Percentiles rank a stretch among this genome's conserved stretches.
phyloP scores from a whole-genome alignment of 805 yeast genomes.

The Metschnikowia bowlesiae region DNA sequence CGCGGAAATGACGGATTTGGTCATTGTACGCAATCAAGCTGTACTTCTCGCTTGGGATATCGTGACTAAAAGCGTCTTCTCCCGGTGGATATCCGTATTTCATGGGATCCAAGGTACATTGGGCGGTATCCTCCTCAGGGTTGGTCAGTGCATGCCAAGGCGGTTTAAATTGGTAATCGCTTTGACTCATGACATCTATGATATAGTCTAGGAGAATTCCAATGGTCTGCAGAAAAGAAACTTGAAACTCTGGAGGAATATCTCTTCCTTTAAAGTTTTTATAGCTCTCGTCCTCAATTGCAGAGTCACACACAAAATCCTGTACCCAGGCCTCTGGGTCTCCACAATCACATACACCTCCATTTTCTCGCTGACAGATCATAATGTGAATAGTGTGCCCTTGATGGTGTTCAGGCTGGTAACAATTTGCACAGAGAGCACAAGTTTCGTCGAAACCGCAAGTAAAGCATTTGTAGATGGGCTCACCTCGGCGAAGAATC shows the following conservation, averaged over 20 bases:
- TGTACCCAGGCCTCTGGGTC: slow-evolving; percentile 79
- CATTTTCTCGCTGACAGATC: slow-evolving; percentile 62
- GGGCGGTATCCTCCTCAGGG: slow-evolving; percentile 27
- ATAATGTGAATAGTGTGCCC: slow-evolving; percentile 69
- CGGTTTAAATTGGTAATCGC: slow-evolving; percentile 37
- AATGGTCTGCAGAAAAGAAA: slow-evolving; percentile 38
- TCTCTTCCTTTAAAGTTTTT: slow-evolving; percentile 4
- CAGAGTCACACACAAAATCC: slow-evolving; percentile 45
- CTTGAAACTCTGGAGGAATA: slow-evolving; percentile 43
- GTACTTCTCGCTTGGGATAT: slow-evolving; percentile 44
- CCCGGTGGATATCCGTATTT: slow-evolving; percentile 41
- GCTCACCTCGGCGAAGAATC: slow-evolving; percentile 72
- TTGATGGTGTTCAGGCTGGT: slow-evolving; percentile 58
- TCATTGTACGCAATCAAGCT: slow-evolving; percentile 70
- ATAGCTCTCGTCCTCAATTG: slow-evolving; percentile 18
- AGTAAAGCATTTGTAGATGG: slow-evolving; percentile 71
- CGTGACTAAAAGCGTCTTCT: slow-evolving; percentile 28
- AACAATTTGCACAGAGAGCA: slow-evolving; percentile 77
- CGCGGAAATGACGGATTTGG: slow-evolving; percentile 68
- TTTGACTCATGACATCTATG: slow-evolving; percentile 54
- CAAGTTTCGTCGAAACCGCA: slow-evolving; percentile 81
- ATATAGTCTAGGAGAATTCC: slow-evolving; percentile 53
- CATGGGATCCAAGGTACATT: slow-evolving; percentile 32
- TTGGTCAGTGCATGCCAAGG: slow-evolving; percentile 23
- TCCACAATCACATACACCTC: slow-evolving; percentile 88